Evolutionary conservation across 805 yeast species (phyloP).

Genomic region (Starmerella asiatica): DNA sequence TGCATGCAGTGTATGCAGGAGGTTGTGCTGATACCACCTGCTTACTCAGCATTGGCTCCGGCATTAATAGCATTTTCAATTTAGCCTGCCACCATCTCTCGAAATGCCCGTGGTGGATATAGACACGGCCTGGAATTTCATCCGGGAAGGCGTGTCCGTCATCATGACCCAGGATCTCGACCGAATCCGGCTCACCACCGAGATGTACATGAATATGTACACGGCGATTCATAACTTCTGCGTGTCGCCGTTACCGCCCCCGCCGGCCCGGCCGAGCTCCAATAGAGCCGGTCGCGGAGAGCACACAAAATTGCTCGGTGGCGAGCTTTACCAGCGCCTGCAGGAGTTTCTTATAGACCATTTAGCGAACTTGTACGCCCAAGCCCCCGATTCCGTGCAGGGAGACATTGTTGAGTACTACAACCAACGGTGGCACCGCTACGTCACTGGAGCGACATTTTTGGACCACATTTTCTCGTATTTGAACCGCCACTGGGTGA

Average conservation of each 20-base stretch:
- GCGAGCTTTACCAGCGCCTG: slow-evolving; percentile 68
- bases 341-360: slow-evolving; percentile 52
- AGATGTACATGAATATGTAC: slow-evolving; percentile 76
- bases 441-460: slow-evolving; percentile 79
- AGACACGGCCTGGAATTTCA: slow-evolving; percentile 30
- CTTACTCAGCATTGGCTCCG: background rate
- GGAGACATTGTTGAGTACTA: slow-evolving; percentile 60
- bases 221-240: slow-evolving; percentile 90
- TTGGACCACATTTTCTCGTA: slow-evolving; percentile 88
- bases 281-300: slow-evolving; percentile 9
- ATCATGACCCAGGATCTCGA: slow-evolving; percentile 28
- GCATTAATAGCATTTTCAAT: background rate
- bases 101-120: slow-evolving; percentile 20
- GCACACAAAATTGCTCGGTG: slow-evolving; percentile 56
- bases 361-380: slow-evolving; percentile 22
- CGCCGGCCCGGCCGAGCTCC: slow-evolving; percentile 7
- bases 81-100: background rate
- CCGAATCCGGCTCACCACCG: slow-evolving; percentile 27
- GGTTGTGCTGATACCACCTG: background rate
- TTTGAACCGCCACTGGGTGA: slow-evolving; percentile 95
- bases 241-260: slow-evolving; percentile 30
- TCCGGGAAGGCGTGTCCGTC: slow-evolving; percentile 29
- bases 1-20: background rate
- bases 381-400: slow-evolving; percentile 14
- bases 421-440: slow-evolving; percentile 79